A percentile compares a stretch with the other conserved stretches of the same genome.
Evolutionary conservation across 129 eudicot genomes (phyloP).

Genomic region (Silybum marianum): DNA sequence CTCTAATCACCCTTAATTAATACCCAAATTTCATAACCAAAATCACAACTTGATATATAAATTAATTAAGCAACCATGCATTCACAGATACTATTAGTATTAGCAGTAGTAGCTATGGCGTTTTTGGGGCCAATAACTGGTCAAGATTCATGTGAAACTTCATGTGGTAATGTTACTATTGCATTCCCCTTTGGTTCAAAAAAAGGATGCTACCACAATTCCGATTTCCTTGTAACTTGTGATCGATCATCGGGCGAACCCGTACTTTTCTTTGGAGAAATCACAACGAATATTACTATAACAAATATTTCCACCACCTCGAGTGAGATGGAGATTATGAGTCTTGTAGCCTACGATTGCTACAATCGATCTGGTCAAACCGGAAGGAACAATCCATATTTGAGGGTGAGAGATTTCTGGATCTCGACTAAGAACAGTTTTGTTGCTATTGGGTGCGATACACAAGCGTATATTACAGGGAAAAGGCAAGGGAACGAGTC

Average conservation of each 20-base stretch:
- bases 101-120: neutral
- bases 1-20: no score
- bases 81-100: neutral
- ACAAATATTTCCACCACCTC: neutral
- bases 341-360: conserved; percentile 13
- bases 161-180: conserved; percentile 32
- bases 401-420: conserved; percentile 2
- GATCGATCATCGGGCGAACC: conserved; percentile 6
- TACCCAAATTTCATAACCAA: no score
- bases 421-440: conserved; percentile 39
- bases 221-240: conserved; percentile 28
- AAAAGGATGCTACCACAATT: conserved; percentile 8
- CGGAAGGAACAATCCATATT: neutral
- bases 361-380: neutral
- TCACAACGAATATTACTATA: neutral
- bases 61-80: conserved; percentile 16
- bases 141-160: conserved; percentile 16
- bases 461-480: neutral
- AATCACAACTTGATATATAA: no score
- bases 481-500: no score
- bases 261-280: neutral
- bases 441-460: conserved; percentile 44
- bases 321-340: conserved; percentile 15
- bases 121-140: conserved; percentile 1
- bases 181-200: conserved; percentile 32